Conservation (phyloP, 306 rosid genomes). For the Vigna reflexopilosa region DNA sequence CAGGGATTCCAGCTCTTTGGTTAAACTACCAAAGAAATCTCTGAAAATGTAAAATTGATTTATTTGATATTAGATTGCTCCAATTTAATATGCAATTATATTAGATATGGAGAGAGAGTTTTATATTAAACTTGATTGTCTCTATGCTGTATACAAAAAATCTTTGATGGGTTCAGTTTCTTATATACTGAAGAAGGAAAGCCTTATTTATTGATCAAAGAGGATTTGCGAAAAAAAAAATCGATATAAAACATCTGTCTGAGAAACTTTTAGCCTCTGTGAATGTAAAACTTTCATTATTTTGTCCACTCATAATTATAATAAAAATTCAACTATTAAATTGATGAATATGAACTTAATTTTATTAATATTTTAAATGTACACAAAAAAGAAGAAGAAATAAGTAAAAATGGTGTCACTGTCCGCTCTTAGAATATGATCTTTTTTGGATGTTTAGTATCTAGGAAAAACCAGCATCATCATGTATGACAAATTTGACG, state of each 20-base stretch:
- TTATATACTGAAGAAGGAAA: neutral
- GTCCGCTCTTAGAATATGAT: too few relatives aligned
- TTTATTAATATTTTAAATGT: too few relatives aligned
- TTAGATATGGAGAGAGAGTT: too few relatives aligned
- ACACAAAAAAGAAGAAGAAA: too few relatives aligned
- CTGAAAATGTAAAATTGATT: neutral
- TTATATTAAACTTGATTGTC: too few relatives aligned
- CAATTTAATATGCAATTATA: too few relatives aligned
- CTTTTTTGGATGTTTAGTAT: too few relatives aligned
- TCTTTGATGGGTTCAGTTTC: neutral
- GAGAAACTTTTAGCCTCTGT: neutral
- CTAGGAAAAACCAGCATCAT: too few relatives aligned
- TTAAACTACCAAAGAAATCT: conserved; percentile 36
- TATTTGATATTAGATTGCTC: too few relatives aligned
- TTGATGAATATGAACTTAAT: too few relatives aligned
- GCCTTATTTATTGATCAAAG: neutral
- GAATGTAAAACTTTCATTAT: neutral
- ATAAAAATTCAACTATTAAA: neutral
- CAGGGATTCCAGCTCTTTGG: conserved; percentile 75
- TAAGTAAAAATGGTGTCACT: too few relatives aligned
- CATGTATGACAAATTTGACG: too few relatives aligned
- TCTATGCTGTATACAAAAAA: neutral
- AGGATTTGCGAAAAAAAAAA: neutral
- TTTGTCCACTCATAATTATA: neutral
- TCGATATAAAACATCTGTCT: neutral